A percentile compares a stretch with the other conserved stretches of the same genome.
Conservation (phyloP, 2,329 filamentous ascomycete species). For the Aureobasidium lini region DNA sequence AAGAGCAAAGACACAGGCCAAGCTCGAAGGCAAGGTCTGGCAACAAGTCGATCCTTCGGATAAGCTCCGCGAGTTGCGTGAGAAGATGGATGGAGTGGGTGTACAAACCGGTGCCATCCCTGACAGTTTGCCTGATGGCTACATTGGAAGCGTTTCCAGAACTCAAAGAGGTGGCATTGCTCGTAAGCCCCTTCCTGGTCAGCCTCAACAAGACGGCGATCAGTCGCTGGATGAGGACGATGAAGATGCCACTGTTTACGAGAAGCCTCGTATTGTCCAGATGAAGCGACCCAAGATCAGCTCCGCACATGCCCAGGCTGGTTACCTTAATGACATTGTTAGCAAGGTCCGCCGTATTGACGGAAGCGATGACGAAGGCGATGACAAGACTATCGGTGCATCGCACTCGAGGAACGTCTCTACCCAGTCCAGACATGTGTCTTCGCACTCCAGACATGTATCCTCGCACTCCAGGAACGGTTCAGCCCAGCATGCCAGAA, state of each 20-base stretch:
- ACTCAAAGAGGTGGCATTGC: slow-evolving; percentile 34
- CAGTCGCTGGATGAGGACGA: slow-evolving; percentile 48
- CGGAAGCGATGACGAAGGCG: slow-evolving; percentile 64
- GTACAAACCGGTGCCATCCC: not conserved
- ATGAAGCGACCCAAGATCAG: slow-evolving; percentile 64
- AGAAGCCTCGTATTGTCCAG: slow-evolving; percentile 73
- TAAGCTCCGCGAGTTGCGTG: slow-evolving; percentile 79
- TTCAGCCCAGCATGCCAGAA: not conserved
- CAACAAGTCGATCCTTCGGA: slow-evolving; percentile 80
- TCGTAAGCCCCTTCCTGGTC: slow-evolving; percentile 30
- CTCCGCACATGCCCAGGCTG: slow-evolving; percentile 36
- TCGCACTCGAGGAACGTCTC: slow-evolving; percentile 55
- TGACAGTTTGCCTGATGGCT: slow-evolving; percentile 11
- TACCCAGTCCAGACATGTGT: slow-evolving; percentile 30
- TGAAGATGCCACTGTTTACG: slow-evolving; percentile 60
- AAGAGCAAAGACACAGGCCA: slow-evolving; percentile 94
- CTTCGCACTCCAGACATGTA: not conserved
- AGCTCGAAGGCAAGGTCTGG: slow-evolving; percentile 90
- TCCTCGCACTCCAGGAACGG: not conserved
- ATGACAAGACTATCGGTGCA: slow-evolving; percentile 64
- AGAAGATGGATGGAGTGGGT: slow-evolving; percentile 72
- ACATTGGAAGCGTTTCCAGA: slow-evolving; percentile 22
- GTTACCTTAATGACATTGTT: slow-evolving; percentile 50
- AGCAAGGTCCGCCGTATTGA: slow-evolving; percentile 67
- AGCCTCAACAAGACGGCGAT: slow-evolving; percentile 31